These are phyloP conservation scores for Wolfiporia cocos DNA, from an alignment of 1,284 basidiomycete genomes.

Conservation along the genomic window DNA sequence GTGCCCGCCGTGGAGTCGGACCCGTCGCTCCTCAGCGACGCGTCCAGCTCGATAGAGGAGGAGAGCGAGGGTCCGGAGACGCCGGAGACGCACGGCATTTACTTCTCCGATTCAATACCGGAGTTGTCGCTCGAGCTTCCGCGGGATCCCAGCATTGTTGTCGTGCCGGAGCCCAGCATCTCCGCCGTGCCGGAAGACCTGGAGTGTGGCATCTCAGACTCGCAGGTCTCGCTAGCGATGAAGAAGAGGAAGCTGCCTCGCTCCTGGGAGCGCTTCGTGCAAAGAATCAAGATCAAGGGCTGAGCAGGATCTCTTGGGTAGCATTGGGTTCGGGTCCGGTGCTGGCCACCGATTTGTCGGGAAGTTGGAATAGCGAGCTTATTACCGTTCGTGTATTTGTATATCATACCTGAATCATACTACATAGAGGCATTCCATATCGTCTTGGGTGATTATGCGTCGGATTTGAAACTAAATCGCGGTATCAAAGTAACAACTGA, in stretches of 20 bases:
- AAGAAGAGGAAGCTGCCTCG: slow-evolving; percentile 8
- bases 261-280: slow-evolving; percentile 12
- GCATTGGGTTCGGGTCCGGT: too few relatives aligned
- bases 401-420: too few relatives aligned
- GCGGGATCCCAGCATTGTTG: slow-evolving; percentile 6
- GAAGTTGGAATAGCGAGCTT: too few relatives aligned
- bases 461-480: too few relatives aligned
- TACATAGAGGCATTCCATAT: too few relatives aligned
- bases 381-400: too few relatives aligned
- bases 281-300: slow-evolving; percentile 9
- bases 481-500: too few relatives aligned
- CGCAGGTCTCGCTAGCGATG: slow-evolving; percentile 8
- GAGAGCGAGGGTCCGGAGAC: slow-evolving; percentile 17
- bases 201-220: neutral
- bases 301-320: slow-evolving; percentile 3
- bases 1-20: too few relatives aligned
- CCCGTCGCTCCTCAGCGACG: slow-evolving; percentile 5
- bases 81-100: slow-evolving; percentile 12
- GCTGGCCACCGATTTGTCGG: slow-evolving; percentile 1
- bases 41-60: slow-evolving; percentile 3
- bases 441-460: too few relatives aligned
- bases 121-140: slow-evolving; percentile 10
- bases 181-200: too few relatives aligned
- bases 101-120: slow-evolving; percentile 4
- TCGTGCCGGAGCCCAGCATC: neutral